phyloP scores from a whole-genome alignment of 345 rosid genomes.

The Hevea brasiliensis region DNA sequence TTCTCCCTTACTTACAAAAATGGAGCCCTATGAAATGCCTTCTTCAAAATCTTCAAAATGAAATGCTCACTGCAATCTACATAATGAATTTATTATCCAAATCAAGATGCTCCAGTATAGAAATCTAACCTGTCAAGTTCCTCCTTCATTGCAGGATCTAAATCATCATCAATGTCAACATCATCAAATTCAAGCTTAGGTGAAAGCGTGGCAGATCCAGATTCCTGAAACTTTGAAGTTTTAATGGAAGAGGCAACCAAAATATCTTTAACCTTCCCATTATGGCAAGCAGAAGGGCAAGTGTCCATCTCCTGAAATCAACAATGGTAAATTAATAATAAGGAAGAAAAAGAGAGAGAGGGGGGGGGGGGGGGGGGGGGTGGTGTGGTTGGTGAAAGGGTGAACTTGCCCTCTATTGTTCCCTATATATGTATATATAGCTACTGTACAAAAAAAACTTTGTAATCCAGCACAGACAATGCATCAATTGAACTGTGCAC shows the following conservation, averaged over 20 bases:
- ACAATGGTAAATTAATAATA: slow-evolving; percentile 6
- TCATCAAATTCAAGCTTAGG: slow-evolving; percentile 57
- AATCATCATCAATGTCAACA: slow-evolving; percentile 66
- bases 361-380: no score
- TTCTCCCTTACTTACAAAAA: background rate
- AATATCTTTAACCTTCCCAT: slow-evolving; percentile 36
- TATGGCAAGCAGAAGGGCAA: slow-evolving; percentile 33
- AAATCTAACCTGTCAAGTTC: slow-evolving; percentile 67
- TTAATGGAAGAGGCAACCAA: slow-evolving; percentile 37
- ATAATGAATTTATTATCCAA: background rate
- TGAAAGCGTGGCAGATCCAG: slow-evolving; percentile 39
- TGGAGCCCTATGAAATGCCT: background rate
- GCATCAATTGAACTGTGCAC: background rate
- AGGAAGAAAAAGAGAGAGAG: background rate
- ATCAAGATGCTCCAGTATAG: background rate
- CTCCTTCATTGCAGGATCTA: slow-evolving; percentile 83
- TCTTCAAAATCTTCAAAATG: slow-evolving; percentile 5
- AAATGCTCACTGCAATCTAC: background rate
- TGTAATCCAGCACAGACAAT: background rate
- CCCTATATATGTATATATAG: background rate
- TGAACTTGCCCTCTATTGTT: background rate
- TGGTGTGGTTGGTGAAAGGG: no score
- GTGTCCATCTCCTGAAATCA: slow-evolving; percentile 46
- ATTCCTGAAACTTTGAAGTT: slow-evolving; percentile 41
- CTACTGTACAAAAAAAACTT: no score